phyloP scores from a whole-genome alignment of 371 early-diverging fungal species.

The Apophysomyces ossiformis region DNA sequence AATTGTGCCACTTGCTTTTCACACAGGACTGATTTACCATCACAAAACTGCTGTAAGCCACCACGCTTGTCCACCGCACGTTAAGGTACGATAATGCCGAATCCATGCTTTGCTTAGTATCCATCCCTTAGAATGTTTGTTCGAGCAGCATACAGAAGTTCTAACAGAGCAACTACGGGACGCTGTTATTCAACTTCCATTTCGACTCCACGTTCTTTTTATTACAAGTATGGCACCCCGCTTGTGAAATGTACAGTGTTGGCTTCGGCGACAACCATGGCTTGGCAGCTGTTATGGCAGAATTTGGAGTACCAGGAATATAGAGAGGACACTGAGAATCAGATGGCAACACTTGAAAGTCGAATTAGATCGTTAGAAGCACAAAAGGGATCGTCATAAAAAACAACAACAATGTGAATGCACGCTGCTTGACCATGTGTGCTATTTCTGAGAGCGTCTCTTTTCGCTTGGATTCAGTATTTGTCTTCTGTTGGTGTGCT shows the following conservation, averaged over 20 bases:
- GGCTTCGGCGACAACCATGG: slow-evolving; percentile 50
- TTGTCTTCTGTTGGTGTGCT: no score
- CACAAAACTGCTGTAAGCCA: no score
- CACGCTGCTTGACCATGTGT: no score
- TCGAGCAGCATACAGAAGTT: slow-evolving; percentile 17
- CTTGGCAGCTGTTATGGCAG: slow-evolving; percentile 49
- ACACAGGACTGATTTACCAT: no score
- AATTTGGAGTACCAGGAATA: slow-evolving; percentile 55
- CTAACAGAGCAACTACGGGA: slow-evolving; percentile 24
- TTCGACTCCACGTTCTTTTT: slow-evolving; percentile 31
- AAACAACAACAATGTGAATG: no score
- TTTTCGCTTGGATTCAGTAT: no score
- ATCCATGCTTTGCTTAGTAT: not conserved
- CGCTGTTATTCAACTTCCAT: slow-evolving; percentile 23
- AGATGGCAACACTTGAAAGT: slow-evolving; percentile 36
- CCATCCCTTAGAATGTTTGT: slow-evolving; percentile 45
- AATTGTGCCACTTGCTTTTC: no score
- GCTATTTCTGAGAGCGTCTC: no score
- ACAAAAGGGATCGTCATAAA: slow-evolving; percentile 21
- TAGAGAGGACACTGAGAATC: slow-evolving; percentile 40
- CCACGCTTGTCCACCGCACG: no score
- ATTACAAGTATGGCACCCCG: slow-evolving; percentile 54
- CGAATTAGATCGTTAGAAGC: slow-evolving; percentile 45
- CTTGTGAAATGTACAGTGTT: slow-evolving; percentile 49
- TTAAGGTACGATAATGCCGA: not conserved